Base-by-base conservation (phyloP, 148 eudicot genomes). In the Nepenthes gracilis region DNA sequence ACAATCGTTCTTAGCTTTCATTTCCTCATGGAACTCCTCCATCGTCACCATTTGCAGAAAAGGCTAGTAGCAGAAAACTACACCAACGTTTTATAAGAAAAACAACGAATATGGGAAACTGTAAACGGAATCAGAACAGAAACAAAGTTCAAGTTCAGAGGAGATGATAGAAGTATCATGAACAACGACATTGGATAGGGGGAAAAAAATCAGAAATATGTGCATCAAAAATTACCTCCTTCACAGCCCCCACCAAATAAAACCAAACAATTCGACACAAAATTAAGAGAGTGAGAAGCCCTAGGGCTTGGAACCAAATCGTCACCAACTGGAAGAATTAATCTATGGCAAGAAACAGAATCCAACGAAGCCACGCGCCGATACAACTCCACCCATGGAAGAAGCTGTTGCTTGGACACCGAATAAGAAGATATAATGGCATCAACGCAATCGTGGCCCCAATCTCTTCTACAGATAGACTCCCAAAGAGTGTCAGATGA, bases 221-320 rank as follows among this genome's bases (percentile, higher is more conserved):
- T n/a, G 11, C 53, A 49, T 49, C 53, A 49, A n/a, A 49, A 49
- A 49, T 49, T 12, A 49, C 53, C 53, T 49, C 53, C 53, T 49
- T 49, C 53, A 49, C 10, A 49, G 12, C 53, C 53, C 12, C 53
- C 53, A 5, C 53, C 53, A 49, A 49, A 49, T 12, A 49, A 11
- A 11, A 49, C 53, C 53, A 49, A 49, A 49, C 13, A 94, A 57
- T 85, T 84, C 36, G 81, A 70, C 0, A 86, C 79, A 61, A 79
- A 85, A 76, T 83, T 85, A 36, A 94, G 87, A 14, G 97, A 81
- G 61, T 84, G 97, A 55, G 99, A 94, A 68, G 99, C 99, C 69
- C 99, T 79, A 38, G 99, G 87, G 32, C 81, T 53, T 0, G 99
- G 97, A 52, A 76, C 54, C 63, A 57, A 49, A 34, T 51, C 71